phyloP scores from a whole-genome alignment of 352 stramenopile species.

The Phytophthora vignae region DNA sequence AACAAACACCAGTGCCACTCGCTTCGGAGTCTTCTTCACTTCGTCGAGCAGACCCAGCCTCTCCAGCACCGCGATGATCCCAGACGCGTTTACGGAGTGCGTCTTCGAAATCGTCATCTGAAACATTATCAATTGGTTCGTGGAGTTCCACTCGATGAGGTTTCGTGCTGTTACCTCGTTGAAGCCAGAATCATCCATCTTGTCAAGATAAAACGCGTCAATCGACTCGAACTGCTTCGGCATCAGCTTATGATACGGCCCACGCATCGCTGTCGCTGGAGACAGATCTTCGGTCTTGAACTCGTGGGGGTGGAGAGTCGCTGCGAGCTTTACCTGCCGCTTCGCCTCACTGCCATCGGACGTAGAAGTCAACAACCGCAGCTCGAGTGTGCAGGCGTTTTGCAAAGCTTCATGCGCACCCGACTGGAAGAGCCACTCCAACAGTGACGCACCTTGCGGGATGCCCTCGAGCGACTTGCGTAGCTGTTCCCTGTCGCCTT shows the following conservation, averaged over 20 bases:
- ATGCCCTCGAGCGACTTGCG: too few relatives aligned
- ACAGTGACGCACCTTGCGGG: too few relatives aligned
- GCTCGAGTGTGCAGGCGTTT: too few relatives aligned
- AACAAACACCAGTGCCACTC: constrained; percentile 13
- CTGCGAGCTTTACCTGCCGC: background rate
- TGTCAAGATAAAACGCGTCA: constrained; percentile 8
- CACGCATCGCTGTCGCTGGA: background rate
- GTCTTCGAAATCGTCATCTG: constrained; percentile 3
- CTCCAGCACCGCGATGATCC: constrained; percentile 9
- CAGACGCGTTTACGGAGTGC: constrained; percentile 4
- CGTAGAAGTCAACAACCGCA: too few relatives aligned
- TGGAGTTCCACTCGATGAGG: background rate
- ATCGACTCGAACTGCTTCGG: background rate
- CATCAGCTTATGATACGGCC: constrained; percentile 4
- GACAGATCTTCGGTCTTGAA: background rate
- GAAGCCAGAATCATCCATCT: background rate
- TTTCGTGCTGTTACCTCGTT: background rate
- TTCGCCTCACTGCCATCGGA: too few relatives aligned
- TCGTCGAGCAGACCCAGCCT: constrained; percentile 4
- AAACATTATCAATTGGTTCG: constrained; percentile 6
- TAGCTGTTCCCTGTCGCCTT: too few relatives aligned
- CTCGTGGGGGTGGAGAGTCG: background rate
- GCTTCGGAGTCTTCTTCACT: constrained; percentile 3
- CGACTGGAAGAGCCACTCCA: too few relatives aligned
- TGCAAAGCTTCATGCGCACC: too few relatives aligned